These are phyloP conservation scores for Puccinia triticina DNA, from an alignment of 1,284 basidiomycete genomes.

Conservation along the genomic window DNA sequence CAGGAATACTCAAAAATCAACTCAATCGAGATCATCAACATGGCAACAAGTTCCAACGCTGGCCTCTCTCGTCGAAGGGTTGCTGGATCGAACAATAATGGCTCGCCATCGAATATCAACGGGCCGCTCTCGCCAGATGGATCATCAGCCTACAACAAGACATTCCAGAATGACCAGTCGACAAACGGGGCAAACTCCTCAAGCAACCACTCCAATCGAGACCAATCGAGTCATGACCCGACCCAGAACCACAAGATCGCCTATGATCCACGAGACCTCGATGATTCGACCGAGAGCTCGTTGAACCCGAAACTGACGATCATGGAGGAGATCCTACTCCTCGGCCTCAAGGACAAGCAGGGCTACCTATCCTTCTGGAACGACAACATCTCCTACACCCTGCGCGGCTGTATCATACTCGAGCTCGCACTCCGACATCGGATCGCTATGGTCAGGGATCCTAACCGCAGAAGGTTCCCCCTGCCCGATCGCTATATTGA, in stretches of 20 bases:
- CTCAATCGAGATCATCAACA: not conserved
- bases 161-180: slow-evolving; percentile 9
- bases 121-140: slow-evolving; percentile 39
- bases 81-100: slow-evolving; percentile 55
- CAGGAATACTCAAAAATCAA: no score
- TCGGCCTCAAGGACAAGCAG: slow-evolving; percentile 90
- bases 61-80: slow-evolving; percentile 62
- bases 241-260: slow-evolving; percentile 70
- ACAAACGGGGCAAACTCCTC: slow-evolving; percentile 49
- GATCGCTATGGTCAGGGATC: slow-evolving; percentile 83
- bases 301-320: slow-evolving; percentile 84
- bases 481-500: slow-evolving; percentile 82
- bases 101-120: slow-evolving; percentile 41
- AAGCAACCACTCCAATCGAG: slow-evolving; percentile 21
- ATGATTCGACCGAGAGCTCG: slow-evolving; percentile 71
- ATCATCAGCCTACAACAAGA: slow-evolving; percentile 32
- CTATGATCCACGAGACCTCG: slow-evolving; percentile 88
- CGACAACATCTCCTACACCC: slow-evolving; percentile 94
- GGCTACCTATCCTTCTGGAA: slow-evolving; percentile 96
- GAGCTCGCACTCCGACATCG: slow-evolving; percentile 86
- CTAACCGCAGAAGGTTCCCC: slow-evolving; percentile 74
- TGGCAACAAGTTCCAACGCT: slow-evolving; percentile 58
- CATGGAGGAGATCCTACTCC: slow-evolving; percentile 92
- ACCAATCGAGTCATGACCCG: slow-evolving; percentile 51
- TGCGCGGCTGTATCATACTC: slow-evolving; percentile 90